Evolutionary conservation across 176 grass and related monocot species (phyloP).

Genomic region (Triticum dicoccoides): DNA sequence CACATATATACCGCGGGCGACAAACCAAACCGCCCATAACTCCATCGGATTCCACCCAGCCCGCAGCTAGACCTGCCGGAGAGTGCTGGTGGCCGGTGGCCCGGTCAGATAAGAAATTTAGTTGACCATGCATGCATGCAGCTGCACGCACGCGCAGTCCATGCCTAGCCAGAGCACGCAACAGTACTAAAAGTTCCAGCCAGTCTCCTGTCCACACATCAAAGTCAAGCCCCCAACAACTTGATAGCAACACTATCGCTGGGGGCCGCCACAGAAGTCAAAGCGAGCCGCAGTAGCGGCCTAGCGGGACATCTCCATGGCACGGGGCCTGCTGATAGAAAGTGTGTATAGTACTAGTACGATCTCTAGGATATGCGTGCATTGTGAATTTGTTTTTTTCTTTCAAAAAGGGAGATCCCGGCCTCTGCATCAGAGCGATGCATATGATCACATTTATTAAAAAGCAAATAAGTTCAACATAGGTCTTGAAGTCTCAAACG

Average conservation of each 20-base stretch:
- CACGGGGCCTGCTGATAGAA: neutral
- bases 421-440: no score
- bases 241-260: neutral
- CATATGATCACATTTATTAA: no score
- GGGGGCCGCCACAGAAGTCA: conserved; percentile 16
- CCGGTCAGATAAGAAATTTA: neutral
- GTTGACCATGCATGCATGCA: neutral
- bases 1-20: neutral
- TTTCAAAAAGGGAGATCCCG: no score
- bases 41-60: neutral
- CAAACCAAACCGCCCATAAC: neutral
- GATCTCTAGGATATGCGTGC: neutral
- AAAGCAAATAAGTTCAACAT: no score
- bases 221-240: conserved; percentile 21
- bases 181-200: no score
- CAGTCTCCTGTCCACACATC: neutral
- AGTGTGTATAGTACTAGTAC: neutral
- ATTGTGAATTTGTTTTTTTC: no score
- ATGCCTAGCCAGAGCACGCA: neutral
- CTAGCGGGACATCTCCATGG: neutral
- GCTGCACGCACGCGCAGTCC: neutral
- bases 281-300: neutral
- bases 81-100: neutral
- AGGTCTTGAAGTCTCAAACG: no score
- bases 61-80: neutral